Conservation (phyloP, 176 grass and related monocot genomes). For the Carex pumila region DNA sequence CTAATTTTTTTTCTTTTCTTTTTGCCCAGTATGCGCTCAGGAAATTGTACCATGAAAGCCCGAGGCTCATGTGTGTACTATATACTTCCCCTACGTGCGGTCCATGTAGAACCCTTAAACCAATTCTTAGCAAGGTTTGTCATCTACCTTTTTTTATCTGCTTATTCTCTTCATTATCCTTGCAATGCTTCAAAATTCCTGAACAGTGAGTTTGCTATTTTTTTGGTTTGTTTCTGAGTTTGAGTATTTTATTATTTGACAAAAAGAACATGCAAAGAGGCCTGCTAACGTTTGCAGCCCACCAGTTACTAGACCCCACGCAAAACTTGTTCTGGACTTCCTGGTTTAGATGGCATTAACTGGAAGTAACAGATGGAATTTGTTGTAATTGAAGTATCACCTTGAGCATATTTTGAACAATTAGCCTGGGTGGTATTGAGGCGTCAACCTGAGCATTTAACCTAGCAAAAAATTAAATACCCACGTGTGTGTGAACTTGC, state of each 20-base stretch:
- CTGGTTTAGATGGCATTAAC: background rate
- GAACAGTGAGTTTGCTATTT: background rate
- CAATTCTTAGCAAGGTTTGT: constrained; percentile 92
- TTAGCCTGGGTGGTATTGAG: background rate
- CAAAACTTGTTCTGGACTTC: background rate
- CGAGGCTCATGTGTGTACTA: constrained; percentile 75
- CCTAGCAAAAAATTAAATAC: background rate
- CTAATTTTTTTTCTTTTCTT: background rate
- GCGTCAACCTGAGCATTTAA: background rate
- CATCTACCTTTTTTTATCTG: constrained; percentile 21
- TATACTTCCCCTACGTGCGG: constrained; percentile 97
- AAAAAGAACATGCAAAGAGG: background rate
- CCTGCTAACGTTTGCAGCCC: background rate
- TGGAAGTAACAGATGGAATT: background rate
- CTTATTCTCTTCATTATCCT: background rate
- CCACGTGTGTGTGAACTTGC: background rate
- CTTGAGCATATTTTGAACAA: background rate
- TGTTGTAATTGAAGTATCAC: background rate
- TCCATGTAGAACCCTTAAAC: constrained; percentile 97
- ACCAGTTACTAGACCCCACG: background rate
- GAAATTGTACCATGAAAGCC: constrained; percentile 94
- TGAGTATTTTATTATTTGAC: background rate
- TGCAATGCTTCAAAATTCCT: background rate
- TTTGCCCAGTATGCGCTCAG: constrained; percentile 79
- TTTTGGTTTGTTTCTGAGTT: background rate